Base-by-base conservation (phyloP, 495 filamentous ascomycete species). In the Aspergillus sparsus region DNA sequence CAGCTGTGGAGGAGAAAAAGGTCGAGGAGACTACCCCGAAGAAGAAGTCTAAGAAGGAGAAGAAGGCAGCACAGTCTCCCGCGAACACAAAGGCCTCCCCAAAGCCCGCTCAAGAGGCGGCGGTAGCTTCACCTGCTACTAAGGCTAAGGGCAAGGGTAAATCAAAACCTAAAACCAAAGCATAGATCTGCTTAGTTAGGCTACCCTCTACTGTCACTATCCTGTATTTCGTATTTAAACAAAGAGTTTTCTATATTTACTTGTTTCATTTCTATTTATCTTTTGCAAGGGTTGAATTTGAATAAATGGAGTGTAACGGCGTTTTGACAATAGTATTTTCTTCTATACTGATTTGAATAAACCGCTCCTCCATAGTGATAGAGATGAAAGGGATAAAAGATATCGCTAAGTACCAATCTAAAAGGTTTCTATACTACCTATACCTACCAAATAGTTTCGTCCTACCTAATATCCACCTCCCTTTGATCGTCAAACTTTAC, bases 1-100 rank as follows among this genome's bases (percentile, higher is more conserved):
- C 9, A 67, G 42, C 59, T 47, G 71, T 68, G 59, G 72, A 75
- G 68, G 70, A 71, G 62, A 77, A 73, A 65, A 69, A 69, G 68
- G 63, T 60, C 21, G 70, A 69, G 56, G 68, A 67, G 21, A 27
- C 21, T 49, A 71, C 66, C 39, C 61, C 65, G 8, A 68, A 74
- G 62, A 73, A 73, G 62, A 73, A 73, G 64, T 49, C 63, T 33
- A 71, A 73, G 66, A 70, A 73, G 60, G 68, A 68, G 59, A 70
- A 77, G 69, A 71, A 75, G 66, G 67, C 52, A 27, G 63, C 50
- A 16, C 56, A 58, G 44, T 42, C 56, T 13, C 44, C 44, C 15
- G 53, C 60, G 21, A 27, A 27, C 21, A 3, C 21, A 3, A 27
- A 27, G 21, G 21, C 21, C 21, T 27, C 21, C 21, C 21, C 21